phyloP scores from a whole-genome alignment of 495 filamentous ascomycete species.

The Cercophora samala region DNA sequence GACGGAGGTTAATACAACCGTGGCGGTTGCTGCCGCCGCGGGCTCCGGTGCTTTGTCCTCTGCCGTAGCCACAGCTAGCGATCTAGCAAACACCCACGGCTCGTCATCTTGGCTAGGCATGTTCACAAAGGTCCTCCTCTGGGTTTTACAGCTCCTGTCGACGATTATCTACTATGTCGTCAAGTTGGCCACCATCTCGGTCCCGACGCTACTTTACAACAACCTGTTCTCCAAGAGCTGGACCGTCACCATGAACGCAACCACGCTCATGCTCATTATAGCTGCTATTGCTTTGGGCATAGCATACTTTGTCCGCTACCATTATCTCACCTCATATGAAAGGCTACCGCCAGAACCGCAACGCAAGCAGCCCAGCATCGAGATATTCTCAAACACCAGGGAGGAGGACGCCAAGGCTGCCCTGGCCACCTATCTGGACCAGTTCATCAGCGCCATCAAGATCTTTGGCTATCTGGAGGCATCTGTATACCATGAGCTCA shows the following conservation, averaged over 20 bases:
- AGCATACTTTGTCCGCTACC: conserved; percentile 91
- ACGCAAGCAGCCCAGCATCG: conserved; percentile 90
- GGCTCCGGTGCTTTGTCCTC: conserved; percentile 29
- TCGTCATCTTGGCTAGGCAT: conserved; percentile 49
- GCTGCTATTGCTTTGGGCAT: conserved; percentile 72
- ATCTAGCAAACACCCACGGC: conserved; percentile 37
- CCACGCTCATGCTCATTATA: conserved; percentile 78
- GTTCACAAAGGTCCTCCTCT: conserved; percentile 47
- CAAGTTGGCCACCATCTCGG: conserved; percentile 79
- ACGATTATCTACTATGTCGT: conserved; percentile 75
- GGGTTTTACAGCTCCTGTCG: conserved; percentile 63
- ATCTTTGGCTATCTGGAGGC: conserved; percentile 97
- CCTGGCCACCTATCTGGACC: conserved; percentile 90
- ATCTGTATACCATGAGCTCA: conserved; percentile 95
- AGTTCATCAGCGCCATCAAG: conserved; percentile 98
- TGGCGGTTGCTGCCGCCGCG: conserved; percentile 11
- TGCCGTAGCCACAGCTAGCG: conserved; percentile 36
- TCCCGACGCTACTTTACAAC: conserved; percentile 80
- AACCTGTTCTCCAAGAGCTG: conserved; percentile 91
- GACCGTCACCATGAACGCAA: conserved; percentile 98
- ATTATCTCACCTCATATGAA: conserved; percentile 92
- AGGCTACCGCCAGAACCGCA: conserved; percentile 90
- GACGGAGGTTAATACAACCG: conserved; percentile 11
- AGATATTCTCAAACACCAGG: conserved; percentile 88
- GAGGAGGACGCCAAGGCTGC: conserved; percentile 88